Conservation (phyloP, 805 yeast genomes). For the Clavispora asparagi region DNA sequence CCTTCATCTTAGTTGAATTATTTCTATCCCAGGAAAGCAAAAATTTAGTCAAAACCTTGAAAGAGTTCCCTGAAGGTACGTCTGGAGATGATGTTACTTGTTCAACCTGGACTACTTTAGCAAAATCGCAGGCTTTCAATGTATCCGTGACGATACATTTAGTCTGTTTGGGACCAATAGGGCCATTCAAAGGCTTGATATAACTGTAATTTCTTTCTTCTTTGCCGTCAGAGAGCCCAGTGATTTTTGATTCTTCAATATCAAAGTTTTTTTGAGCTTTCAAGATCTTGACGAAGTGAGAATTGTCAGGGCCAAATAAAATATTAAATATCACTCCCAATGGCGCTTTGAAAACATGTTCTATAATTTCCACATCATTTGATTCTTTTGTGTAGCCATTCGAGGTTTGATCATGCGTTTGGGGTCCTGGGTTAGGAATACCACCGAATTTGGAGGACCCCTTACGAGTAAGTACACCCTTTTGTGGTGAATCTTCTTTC, state of each 20-base stretch:
- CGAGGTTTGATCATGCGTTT: slow-evolving; percentile 53
- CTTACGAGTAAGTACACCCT: not conserved
- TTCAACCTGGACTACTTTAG: slow-evolving; percentile 52
- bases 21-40: slow-evolving; percentile 68
- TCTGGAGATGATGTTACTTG: slow-evolving; percentile 78
- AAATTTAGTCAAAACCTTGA: slow-evolving; percentile 68
- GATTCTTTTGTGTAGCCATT: slow-evolving; percentile 35
- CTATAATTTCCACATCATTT: slow-evolving; percentile 49
- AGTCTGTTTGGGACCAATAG: slow-evolving; percentile 93
- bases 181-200: slow-evolving; percentile 66
- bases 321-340: slow-evolving; percentile 69
- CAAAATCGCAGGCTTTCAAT: slow-evolving; percentile 50
- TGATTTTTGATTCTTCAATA: slow-evolving; percentile 21
- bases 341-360: slow-evolving; percentile 59
- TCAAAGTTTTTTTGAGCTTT: slow-evolving; percentile 24
- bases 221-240: slow-evolving; percentile 32
- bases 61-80: slow-evolving; percentile 90
- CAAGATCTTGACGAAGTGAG: slow-evolving; percentile 33
- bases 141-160: slow-evolving; percentile 59
- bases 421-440: slow-evolving; percentile 55
- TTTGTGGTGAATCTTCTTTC: not conserved
- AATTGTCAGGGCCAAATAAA: slow-evolving; percentile 58
- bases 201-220: slow-evolving; percentile 56
- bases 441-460: slow-evolving; percentile 5
- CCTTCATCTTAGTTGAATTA: slow-evolving; percentile 53